A percentile compares a stretch with the other conserved stretches of the same genome.
Evolutionary conservation across 306 rosid genomes (phyloP).

Genomic region (Glycyrrhiza uralensis): DNA sequence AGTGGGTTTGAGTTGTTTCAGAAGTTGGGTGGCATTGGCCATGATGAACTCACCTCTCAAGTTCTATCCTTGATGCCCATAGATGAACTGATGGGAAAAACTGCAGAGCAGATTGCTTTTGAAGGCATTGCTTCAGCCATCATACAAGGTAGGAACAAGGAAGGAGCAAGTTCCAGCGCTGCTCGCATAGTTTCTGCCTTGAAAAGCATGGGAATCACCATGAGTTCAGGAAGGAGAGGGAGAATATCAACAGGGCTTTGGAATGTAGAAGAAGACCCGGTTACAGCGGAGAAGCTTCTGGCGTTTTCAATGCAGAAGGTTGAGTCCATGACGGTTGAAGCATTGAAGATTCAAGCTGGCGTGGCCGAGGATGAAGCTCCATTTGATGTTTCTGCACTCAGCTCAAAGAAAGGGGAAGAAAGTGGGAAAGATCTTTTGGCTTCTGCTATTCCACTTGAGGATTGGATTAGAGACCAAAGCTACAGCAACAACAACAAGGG

Average conservation of each 20-base stretch:
- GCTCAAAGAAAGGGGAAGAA: constrained; percentile 27
- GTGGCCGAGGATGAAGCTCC: constrained; percentile 91
- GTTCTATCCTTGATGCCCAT: constrained; percentile 57
- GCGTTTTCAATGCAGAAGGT: constrained; percentile 71
- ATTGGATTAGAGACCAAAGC: constrained; percentile 55
- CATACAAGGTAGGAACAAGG: constrained; percentile 87
- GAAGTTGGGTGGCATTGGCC: constrained; percentile 59
- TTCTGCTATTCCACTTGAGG: constrained; percentile 59
- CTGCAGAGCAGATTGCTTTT: constrained; percentile 92
- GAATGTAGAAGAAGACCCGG: constrained; percentile 64
- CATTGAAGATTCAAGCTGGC: constrained; percentile 78
- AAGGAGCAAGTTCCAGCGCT: constrained; percentile 88
- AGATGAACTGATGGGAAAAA: constrained; percentile 84
- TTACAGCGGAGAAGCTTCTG: constrained; percentile 60
- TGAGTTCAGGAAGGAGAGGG: constrained; percentile 74
- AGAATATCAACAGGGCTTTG: constrained; percentile 79
- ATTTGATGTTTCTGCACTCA: constrained; percentile 68
- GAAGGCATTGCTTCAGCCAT: constrained; percentile 92
- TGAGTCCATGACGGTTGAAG: constrained; percentile 75
- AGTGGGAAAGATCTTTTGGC: constrained; percentile 48
- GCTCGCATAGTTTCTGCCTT: constrained; percentile 64
- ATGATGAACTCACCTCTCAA: constrained; percentile 65
- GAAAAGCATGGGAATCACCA: constrained; percentile 57
- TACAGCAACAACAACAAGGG: constrained; percentile 12
- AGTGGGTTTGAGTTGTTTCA: constrained; percentile 81